A percentile compares a stretch with the other conserved stretches of the same genome.
phyloP scores from a whole-genome alignment of 306 rosid genomes.

The Glycine soja region DNA sequence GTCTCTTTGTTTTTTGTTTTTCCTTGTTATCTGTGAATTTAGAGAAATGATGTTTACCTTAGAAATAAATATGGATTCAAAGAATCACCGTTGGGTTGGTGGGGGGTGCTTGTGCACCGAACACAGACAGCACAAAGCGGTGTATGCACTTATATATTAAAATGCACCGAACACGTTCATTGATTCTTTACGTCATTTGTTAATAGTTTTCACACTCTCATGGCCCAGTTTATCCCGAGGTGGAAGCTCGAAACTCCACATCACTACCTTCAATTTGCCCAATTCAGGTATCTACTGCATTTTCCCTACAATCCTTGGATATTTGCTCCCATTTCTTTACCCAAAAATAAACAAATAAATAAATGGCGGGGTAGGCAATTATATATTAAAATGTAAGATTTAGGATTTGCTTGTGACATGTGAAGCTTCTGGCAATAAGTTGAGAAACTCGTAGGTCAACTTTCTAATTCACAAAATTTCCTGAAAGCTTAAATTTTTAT shows the following conservation, averaged over 20 bases:
- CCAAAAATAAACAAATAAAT: conserved; percentile 7
- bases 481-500: conserved; percentile 30
- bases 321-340: background rate
- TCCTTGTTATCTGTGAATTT: too few relatives aligned
- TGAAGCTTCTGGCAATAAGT: conserved; percentile 36
- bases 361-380: background rate
- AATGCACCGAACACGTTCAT: too few relatives aligned
- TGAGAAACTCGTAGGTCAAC: conserved; percentile 22
- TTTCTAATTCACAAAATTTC: conserved; percentile 24
- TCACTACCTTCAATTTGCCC: conserved; percentile 80
- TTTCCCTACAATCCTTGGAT: conserved; percentile 26
- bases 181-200: too few relatives aligned
- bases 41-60: background rate
- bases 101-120: background rate
- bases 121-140: background rate
- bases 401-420: conserved; percentile 36
- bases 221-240: conserved; percentile 83
- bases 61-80: background rate
- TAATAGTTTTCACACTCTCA: too few relatives aligned
- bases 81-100: too few relatives aligned
- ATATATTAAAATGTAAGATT: conserved; percentile 37
- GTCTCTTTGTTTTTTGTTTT: too few relatives aligned
- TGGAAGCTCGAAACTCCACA: conserved; percentile 89
- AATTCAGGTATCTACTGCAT: conserved; percentile 58
- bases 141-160: too few relatives aligned